phyloP scores from a whole-genome alignment of 2,329 filamentous ascomycete species.

The Pestalotiopsis sp. region DNA sequence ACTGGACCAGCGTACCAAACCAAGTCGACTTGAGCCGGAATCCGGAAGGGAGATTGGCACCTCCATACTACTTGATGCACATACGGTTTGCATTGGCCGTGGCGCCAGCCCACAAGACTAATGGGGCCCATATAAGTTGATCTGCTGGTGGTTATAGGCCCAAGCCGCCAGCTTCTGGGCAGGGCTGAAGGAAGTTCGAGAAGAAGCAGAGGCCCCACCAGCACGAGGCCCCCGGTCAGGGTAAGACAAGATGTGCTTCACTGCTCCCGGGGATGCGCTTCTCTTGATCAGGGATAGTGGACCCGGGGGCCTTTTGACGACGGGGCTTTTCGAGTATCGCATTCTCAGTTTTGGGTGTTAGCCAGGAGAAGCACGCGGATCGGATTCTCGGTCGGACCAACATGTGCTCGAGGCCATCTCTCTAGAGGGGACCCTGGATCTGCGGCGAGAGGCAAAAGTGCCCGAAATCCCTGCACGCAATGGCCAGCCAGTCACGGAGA shows the following conservation, averaged over 20 bases:
- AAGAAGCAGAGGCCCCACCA: not conserved
- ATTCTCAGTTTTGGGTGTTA: not conserved
- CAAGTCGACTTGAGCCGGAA: not conserved
- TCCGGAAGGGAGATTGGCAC: not conserved
- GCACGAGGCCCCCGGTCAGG: not conserved
- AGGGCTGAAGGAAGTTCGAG: not conserved
- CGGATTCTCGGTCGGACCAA: not conserved
- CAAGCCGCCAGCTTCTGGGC: not conserved
- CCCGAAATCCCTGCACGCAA: not conserved
- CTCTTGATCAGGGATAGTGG: not conserved
- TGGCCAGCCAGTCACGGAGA: not conserved
- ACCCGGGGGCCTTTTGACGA: not conserved
- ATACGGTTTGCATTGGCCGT: not conserved
- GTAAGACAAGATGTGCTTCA: not conserved
- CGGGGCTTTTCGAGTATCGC: not conserved
- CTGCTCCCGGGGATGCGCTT: not conserved
- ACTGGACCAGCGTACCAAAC: not conserved
- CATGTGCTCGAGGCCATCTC: not conserved
- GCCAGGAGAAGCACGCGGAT: not conserved
- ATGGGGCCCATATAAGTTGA: not conserved
- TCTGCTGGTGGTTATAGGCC: not conserved
- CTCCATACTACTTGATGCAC: not conserved
- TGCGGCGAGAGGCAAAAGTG: not conserved
- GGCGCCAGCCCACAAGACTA: not conserved
- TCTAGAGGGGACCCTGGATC: not conserved